These are phyloP conservation scores for Trypanosoma grayi DNA, from an alignment of 208 protist genomes.

Conservation along the genomic window DNA sequence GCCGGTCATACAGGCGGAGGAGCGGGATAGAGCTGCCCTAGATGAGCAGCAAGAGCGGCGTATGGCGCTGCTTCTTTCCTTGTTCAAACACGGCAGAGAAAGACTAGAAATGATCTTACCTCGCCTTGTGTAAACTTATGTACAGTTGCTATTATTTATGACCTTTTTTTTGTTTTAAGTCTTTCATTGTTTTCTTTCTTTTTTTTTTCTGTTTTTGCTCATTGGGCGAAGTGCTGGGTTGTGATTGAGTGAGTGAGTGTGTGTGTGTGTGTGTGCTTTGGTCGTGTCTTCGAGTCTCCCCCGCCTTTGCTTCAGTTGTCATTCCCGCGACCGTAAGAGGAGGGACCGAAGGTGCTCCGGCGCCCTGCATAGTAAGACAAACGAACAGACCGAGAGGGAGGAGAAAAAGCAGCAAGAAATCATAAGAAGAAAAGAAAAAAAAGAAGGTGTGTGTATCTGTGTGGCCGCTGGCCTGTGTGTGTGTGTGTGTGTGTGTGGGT, in stretches of 20 bases:
- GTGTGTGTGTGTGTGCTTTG: background rate
- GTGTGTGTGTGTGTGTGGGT: background rate
- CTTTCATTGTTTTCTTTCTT: slow-evolving; percentile 3
- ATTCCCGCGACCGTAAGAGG: too few species aligned
- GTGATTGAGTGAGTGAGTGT: background rate
- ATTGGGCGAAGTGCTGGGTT: background rate
- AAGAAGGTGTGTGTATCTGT: background rate
- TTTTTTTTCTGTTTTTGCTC: slow-evolving; percentile 8
- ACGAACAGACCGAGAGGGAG: too few species aligned
- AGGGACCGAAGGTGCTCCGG: too few species aligned
- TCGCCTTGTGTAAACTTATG: background rate
- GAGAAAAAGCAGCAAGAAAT: too few species aligned
- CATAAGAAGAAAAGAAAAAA: background rate
- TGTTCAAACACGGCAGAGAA: slow-evolving; percentile 5
- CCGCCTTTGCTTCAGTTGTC: background rate
- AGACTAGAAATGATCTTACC: background rate
- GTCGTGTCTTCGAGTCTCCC: background rate
- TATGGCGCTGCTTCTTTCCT: slow-evolving; percentile 7
- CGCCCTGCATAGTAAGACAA: too few species aligned
- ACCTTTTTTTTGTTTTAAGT: background rate
- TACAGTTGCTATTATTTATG: slow-evolving; percentile 5
- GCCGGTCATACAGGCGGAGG: slow-evolving; percentile 7
- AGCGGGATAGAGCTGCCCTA: background rate
- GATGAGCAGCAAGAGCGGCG: slow-evolving; percentile 7
- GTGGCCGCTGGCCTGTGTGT: background rate